Conservation (phyloP, 1,139 yeast species). For the Suhomyces yuchorum region DNA sequence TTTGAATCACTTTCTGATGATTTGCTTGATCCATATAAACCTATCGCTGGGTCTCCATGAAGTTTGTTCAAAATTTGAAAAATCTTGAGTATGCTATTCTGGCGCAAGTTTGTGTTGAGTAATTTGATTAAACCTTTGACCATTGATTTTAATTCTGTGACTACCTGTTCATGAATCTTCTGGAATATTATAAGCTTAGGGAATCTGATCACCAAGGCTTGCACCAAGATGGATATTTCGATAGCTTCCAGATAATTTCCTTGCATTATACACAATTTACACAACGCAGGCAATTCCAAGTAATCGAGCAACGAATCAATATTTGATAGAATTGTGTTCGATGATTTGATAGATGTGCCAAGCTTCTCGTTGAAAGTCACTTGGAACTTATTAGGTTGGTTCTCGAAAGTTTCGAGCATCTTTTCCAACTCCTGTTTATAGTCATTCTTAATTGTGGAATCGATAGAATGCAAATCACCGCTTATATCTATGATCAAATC, state of each 20-base stretch:
- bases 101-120: conserved; percentile 74
- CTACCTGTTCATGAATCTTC: conserved; percentile 56
- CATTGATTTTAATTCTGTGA: conserved; percentile 64
- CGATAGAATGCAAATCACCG: conserved; percentile 31
- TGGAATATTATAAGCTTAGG: conserved; percentile 60
- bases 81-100: conserved; percentile 75
- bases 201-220: conserved; percentile 67
- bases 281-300: conserved; percentile 78
- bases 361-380: conserved; percentile 27
- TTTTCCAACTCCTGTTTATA: conserved; percentile 27
- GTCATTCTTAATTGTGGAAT: conserved; percentile 25
- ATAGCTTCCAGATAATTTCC: conserved; percentile 91
- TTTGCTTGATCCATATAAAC: conserved; percentile 3
- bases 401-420: conserved; percentile 18
- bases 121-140: conserved; percentile 65
- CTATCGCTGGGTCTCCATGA: conserved; percentile 12
- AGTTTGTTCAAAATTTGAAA: conserved; percentile 73
- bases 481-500: conserved; percentile 45
- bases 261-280: conserved; percentile 78
- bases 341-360: conserved; percentile 25
- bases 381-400: conserved; percentile 15
- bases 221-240: conserved; percentile 71
- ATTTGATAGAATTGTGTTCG: conserved; percentile 53
- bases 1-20: conserved; percentile 29
- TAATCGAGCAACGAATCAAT: conserved; percentile 76